Base-by-base conservation (phyloP, 1,139 yeast species). In the Pichia sp. region DNA sequence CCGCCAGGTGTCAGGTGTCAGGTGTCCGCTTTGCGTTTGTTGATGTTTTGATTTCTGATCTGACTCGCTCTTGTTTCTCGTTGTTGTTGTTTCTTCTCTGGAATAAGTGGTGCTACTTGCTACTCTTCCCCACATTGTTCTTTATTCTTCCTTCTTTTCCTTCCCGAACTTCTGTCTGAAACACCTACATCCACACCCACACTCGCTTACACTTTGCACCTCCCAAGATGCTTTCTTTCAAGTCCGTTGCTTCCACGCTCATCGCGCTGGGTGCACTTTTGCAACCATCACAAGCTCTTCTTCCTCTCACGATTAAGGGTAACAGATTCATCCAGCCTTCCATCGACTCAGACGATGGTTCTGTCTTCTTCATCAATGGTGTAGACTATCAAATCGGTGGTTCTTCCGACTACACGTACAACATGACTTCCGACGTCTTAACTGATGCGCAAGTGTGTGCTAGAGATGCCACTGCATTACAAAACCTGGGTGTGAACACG, bases 371-470 rank as follows among this genome's bases (percentile, higher is more conserved):
- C 49, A 55, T 75, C 36, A 68, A 70, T 38, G 84, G 84, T 46
- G 68, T 78, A 13, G 95, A 85, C 53, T 86, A 86, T 54, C 95
- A 85, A 55, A 94, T 94, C 1, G 94, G 94, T 18, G 95, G 94
- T 1, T 76, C 94, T 0, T 78, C 94, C 0, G 76, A 66, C 8
- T 77, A 69, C 45, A 58, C 62, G 33, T 57, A 66, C 23, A 45
- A 51, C 14, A 55, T 65, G 12, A 66, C 64, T 30, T 57, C 63
- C 14, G 96, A 88, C 60, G 91, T 88, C 11, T 67, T 87, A 39
- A 77, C 91, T 15, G 82, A 86, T 50, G 69, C 70, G 11, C 77
- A 71, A 19, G 64, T 70, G 30, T 87, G 96, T 64, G 73, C 75
- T 45, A 74, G 96, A 62, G 96, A 87, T 58, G 83, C 86, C 24